phyloP scores from a whole-genome alignment of 495 filamentous ascomycete species.

The Astrothelium subdiscretum region DNA sequence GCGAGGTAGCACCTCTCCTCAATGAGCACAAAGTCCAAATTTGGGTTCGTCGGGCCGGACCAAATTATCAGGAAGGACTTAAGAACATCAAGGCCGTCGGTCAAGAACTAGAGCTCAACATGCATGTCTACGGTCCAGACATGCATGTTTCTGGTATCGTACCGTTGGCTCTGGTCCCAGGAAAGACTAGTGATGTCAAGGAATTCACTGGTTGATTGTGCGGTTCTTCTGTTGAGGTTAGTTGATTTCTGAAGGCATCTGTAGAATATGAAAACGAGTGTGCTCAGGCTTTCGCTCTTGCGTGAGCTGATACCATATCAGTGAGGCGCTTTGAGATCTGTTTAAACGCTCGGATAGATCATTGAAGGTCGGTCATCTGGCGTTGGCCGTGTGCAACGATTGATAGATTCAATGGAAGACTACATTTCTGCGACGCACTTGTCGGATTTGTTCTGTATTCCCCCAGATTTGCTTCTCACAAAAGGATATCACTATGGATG shows the following conservation, averaged over 20 bases:
- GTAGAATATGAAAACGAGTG: neutral
- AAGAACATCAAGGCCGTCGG: conserved; percentile 99
- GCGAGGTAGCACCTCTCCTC: conserved; percentile 75
- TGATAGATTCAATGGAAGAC: too few species aligned
- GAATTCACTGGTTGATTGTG: conserved; percentile 32
- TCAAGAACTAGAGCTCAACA: conserved; percentile 80
- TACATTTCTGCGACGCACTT: too few species aligned
- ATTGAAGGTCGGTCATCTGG: neutral
- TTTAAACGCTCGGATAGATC: neutral
- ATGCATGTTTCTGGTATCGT: conserved; percentile 75
- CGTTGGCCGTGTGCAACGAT: neutral
- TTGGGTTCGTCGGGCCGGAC: conserved; percentile 97
- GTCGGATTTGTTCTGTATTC: too few species aligned
- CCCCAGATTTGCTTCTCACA: too few species aligned
- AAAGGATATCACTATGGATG: too few species aligned
- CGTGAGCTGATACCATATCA: neutral
- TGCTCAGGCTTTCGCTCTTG: neutral
- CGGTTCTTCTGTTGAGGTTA: neutral
- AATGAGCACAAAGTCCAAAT: conserved; percentile 97
- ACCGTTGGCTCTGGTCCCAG: conserved; percentile 47
- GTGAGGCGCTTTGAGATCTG: neutral
- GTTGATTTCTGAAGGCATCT: neutral
- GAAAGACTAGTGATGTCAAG: conserved; percentile 40
- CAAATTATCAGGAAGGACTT: conserved; percentile 99
- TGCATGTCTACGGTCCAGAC: conserved; percentile 96